Conservation (phyloP, 768 basidiomycete genomes). For the Strobilomyces echinocephalus region DNA sequence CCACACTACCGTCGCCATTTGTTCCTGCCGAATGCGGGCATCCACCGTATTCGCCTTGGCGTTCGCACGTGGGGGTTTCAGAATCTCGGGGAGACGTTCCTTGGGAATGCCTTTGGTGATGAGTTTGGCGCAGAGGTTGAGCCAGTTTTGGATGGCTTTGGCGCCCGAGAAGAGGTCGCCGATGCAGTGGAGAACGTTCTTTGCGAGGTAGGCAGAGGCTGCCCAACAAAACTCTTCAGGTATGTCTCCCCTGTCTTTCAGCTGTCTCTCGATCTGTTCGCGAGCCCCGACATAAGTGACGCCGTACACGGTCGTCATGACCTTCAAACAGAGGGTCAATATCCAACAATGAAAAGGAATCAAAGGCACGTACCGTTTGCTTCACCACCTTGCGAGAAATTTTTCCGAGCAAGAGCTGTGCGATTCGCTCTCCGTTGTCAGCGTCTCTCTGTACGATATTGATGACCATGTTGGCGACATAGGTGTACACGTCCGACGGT, state of each 20-base stretch:
- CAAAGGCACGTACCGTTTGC: constrained; percentile 66
- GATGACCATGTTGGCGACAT: constrained; percentile 85
- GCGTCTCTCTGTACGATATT: constrained; percentile 54
- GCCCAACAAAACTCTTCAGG: constrained; percentile 68
- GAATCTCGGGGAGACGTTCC: constrained; percentile 51
- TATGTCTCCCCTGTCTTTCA: constrained; percentile 71
- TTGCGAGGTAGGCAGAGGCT: constrained; percentile 76
- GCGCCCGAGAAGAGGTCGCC: constrained; percentile 94
- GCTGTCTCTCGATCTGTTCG: constrained; percentile 88
- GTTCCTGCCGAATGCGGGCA: constrained; percentile 65
- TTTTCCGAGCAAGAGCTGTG: constrained; percentile 65
- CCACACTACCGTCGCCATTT: constrained; percentile 96
- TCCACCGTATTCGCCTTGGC: constrained; percentile 21
- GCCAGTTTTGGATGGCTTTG: constrained; percentile 86
- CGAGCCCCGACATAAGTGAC: constrained; percentile 94
- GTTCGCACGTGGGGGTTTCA: constrained; percentile 15
- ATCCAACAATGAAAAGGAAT: neutral
- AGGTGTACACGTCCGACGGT: constrained; percentile 94
- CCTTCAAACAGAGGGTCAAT: constrained; percentile 36
- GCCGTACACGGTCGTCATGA: constrained; percentile 99
- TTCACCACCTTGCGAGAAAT: constrained; percentile 93
- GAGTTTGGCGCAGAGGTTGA: constrained; percentile 75
- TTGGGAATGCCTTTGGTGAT: constrained; percentile 84
- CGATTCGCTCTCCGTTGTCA: constrained; percentile 46
- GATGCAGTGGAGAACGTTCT: constrained; percentile 73